Evolutionary conservation across 192 early-diverging fungal species (phyloP).

Genomic region (Coemansia sp.): DNA sequence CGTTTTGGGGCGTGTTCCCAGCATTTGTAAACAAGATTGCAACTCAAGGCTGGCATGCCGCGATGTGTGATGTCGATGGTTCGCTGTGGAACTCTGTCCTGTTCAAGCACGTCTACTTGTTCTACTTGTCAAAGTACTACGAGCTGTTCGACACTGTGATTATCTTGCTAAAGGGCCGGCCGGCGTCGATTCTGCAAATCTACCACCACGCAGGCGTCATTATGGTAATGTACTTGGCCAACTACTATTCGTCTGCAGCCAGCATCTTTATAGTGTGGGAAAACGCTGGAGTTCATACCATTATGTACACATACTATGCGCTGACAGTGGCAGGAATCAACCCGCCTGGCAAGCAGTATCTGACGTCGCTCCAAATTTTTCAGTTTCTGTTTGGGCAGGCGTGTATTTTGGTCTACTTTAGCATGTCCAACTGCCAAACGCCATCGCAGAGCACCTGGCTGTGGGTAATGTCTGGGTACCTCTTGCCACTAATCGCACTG

Average conservation of each 20-base stretch:
- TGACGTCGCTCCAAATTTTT: constrained; percentile 80
- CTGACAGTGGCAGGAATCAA: constrained; percentile 67
- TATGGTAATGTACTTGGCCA: constrained; percentile 74
- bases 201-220: constrained; percentile 88
- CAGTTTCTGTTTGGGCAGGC: constrained; percentile 78
- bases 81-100: constrained; percentile 58
- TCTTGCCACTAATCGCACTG: constrained; percentile 72
- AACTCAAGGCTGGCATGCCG: constrained; percentile 54
- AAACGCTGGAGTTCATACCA: constrained; percentile 84
- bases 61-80: constrained; percentile 67
- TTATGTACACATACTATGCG: constrained; percentile 86
- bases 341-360: constrained; percentile 76
- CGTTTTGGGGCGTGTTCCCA: constrained; percentile 64
- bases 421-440: constrained; percentile 60
- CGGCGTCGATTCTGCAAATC: constrained; percentile 74
- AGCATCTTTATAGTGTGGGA: constrained; percentile 78
- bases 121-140: constrained; percentile 84
- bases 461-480: constrained; percentile 63
- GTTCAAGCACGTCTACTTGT: constrained; percentile 66
- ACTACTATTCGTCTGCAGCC: constrained; percentile 66
- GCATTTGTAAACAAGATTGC: constrained; percentile 57
- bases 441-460: constrained; percentile 60
- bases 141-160: neutral
- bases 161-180: constrained; percentile 57
- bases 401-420: constrained; percentile 66